These are phyloP conservation scores for Cytospora piceicola DNA, from an alignment of 2,329 filamentous ascomycete species.

Conservation along the genomic window DNA sequence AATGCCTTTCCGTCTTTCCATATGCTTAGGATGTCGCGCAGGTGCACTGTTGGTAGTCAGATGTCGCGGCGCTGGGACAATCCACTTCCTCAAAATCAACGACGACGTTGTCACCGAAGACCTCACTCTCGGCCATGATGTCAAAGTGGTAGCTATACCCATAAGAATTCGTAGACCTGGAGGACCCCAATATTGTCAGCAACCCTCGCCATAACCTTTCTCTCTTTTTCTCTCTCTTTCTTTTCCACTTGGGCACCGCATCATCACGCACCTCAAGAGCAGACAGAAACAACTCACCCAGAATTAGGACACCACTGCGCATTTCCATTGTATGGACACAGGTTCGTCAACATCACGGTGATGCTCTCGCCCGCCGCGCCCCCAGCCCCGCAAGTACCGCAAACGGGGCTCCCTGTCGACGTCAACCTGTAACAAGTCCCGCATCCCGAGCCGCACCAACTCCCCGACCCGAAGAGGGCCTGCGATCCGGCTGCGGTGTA, in stretches of 20 bases:
- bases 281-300: slow-evolving; percentile 25
- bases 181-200: background rate
- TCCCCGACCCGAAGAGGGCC: slow-evolving; percentile 33
- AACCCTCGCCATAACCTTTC: background rate
- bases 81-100: slow-evolving; percentile 40
- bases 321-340: slow-evolving; percentile 43
- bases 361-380: slow-evolving; percentile 34
- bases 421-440: slow-evolving; percentile 39
- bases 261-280: background rate
- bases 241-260: too few species aligned
- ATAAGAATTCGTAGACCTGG: slow-evolving; percentile 38
- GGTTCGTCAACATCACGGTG: slow-evolving; percentile 42
- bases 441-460: slow-evolving; percentile 38
- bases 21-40: slow-evolving; percentile 30
- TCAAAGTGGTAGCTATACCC: slow-evolving; percentile 44
- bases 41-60: slow-evolving; percentile 36
- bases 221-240: background rate
- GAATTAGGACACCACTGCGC: slow-evolving; percentile 41
- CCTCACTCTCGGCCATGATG: slow-evolving; percentile 39
- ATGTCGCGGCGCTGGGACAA: slow-evolving; percentile 37
- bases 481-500: slow-evolving; percentile 38
- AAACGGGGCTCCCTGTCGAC: slow-evolving; percentile 34
- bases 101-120: slow-evolving; percentile 41
- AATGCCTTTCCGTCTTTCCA: background rate
- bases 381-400: slow-evolving; percentile 17